A percentile compares a stretch with the other conserved stretches of the same genome.
Evolutionary conservation across 2,329 filamentous ascomycete genomes (phyloP).

Genomic region (Exophiala oligosperma): DNA sequence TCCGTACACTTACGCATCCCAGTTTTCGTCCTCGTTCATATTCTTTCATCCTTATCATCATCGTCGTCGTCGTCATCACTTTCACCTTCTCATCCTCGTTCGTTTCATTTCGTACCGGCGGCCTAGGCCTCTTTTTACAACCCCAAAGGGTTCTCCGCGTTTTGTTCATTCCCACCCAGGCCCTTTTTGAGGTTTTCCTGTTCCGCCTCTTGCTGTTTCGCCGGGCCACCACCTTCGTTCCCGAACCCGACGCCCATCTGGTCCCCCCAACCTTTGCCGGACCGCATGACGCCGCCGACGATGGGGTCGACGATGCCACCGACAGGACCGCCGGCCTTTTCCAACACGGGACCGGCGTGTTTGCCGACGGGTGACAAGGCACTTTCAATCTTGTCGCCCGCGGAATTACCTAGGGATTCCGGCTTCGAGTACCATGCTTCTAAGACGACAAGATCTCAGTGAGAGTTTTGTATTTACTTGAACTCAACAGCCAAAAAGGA

Average conservation of each 20-base stretch:
- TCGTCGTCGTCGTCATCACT: too few relatives aligned
- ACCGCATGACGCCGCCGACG: slow-evolving; percentile 29
- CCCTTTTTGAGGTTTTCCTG: slow-evolving; percentile 26
- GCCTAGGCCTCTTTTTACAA: slow-evolving; percentile 10
- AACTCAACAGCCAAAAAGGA: too few relatives aligned
- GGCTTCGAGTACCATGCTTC: too few relatives aligned
- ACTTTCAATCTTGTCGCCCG: slow-evolving; percentile 23
- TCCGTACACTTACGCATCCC: too few relatives aligned
- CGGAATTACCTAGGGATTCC: too few relatives aligned
- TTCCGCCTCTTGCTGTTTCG: slow-evolving; percentile 27
- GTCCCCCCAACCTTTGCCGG: slow-evolving; percentile 28
- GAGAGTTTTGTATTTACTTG: too few relatives aligned
- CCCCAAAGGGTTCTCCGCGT: slow-evolving; percentile 30
- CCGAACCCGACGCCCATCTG: slow-evolving; percentile 27
- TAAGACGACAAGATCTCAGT: too few relatives aligned
- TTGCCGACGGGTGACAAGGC: slow-evolving; percentile 31
- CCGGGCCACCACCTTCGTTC: slow-evolving; percentile 29
- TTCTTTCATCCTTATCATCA: too few relatives aligned
- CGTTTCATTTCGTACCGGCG: too few relatives aligned
- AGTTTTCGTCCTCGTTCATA: too few relatives aligned
- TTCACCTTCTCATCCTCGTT: too few relatives aligned
- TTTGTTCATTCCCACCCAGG: slow-evolving; percentile 31
- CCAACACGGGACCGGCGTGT: slow-evolving; percentile 28
- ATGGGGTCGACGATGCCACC: slow-evolving; percentile 30
- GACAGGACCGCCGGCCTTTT: slow-evolving; percentile 24